These are phyloP conservation scores for Thelonectria rubi DNA, from an alignment of 2,329 filamentous ascomycete genomes.

Conservation along the genomic window DNA sequence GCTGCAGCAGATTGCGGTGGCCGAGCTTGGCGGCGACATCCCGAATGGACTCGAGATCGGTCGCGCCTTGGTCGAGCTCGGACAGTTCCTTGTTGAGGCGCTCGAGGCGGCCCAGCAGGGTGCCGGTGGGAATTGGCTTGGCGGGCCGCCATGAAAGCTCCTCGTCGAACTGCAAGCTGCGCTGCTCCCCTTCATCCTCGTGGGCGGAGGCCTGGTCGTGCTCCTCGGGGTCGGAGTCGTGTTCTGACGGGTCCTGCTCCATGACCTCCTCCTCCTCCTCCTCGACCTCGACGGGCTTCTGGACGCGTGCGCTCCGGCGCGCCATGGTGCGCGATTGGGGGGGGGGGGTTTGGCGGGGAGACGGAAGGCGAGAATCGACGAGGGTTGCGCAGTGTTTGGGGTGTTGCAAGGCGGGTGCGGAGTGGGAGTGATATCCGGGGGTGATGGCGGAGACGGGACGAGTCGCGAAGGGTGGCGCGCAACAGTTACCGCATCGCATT, in stretches of 20 bases:
- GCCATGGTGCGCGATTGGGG: conserved; percentile 45
- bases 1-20: conserved; percentile 80
- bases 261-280: conserved; percentile 42
- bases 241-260: conserved; percentile 40
- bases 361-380: neutral
- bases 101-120: conserved; percentile 83
- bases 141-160: conserved; percentile 91
- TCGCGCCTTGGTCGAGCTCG: conserved; percentile 86
- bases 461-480: conserved; percentile 34
- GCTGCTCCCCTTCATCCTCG: conserved; percentile 42
- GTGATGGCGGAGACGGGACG: conserved; percentile 22
- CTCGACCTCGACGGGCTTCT: conserved; percentile 44
- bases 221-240: conserved; percentile 32
- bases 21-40: conserved; percentile 87
- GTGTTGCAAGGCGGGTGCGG: conserved; percentile 17
- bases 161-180: conserved; percentile 79
- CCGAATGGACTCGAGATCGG: conserved; percentile 82
- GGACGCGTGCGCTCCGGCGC: conserved; percentile 49
- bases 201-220: conserved; percentile 32
- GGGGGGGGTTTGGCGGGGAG: conserved; percentile 1
- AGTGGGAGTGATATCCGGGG: conserved; percentile 28
- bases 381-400: conserved; percentile 19
- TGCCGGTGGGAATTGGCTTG: conserved; percentile 84
- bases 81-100: conserved; percentile 82
- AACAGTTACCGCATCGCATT: conserved; percentile 39